Percentiles rank a stretch among this genome's conserved stretches.
Conservation (phyloP, 2,329 filamentous ascomycete species). For the Drechslerella dactyloides region DNA sequence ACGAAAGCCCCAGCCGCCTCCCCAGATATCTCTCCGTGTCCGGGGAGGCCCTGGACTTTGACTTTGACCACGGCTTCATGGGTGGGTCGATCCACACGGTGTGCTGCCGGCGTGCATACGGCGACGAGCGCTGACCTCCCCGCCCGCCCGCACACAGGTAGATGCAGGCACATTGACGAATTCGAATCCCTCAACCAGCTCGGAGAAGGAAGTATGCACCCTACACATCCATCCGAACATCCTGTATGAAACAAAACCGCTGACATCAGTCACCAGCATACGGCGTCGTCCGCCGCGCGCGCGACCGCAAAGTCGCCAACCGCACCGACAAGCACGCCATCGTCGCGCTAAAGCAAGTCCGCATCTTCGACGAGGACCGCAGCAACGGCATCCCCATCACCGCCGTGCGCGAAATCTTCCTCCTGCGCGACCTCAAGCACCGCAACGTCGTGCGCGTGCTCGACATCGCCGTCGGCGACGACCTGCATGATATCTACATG, state of each 20-base stretch:
- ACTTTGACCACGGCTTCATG: conserved; percentile 33
- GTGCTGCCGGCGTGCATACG: no score
- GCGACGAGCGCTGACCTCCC: background rate
- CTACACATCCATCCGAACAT: conserved; percentile 1
- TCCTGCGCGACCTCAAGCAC: conserved; percentile 57
- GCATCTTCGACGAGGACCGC: conserved; percentile 56
- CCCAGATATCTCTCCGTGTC: conserved; percentile 47
- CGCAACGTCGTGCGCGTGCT: conserved; percentile 57
- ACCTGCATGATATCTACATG: conserved; percentile 57
- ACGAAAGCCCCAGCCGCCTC: conserved; percentile 34
- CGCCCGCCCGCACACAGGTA: conserved; percentile 52
- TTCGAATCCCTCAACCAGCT: conserved; percentile 57
- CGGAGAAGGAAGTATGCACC: conserved; percentile 57
- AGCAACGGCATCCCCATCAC: conserved; percentile 58
- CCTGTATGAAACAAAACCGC: background rate
- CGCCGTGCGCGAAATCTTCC: conserved; percentile 58
- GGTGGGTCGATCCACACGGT: conserved; percentile 30
- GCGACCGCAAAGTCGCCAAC: conserved; percentile 54
- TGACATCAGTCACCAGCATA: conserved; percentile 54
- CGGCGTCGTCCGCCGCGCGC: conserved; percentile 57
- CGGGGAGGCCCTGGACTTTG: conserved; percentile 38
- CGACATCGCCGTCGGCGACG: conserved; percentile 57
- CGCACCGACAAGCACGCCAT: conserved; percentile 51
- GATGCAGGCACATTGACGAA: conserved; percentile 56
- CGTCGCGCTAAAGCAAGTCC: conserved; percentile 58